phyloP scores from a whole-genome alignment of 176 grass and related monocot species.

The Aegilops tauschii region DNA sequence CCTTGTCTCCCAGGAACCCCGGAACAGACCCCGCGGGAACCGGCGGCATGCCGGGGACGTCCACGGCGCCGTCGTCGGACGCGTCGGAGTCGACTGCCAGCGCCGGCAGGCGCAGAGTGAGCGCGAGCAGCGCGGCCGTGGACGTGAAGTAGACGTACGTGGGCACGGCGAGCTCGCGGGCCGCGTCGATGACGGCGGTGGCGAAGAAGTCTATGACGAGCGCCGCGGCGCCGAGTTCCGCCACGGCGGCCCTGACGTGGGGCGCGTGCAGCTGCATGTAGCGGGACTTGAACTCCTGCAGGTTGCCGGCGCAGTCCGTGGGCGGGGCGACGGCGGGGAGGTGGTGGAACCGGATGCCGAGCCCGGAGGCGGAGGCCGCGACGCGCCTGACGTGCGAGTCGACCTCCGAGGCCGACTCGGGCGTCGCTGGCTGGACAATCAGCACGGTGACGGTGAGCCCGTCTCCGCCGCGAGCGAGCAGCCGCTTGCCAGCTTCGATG shows the following conservation, averaged over 20 bases:
- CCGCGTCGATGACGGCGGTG: constrained; percentile 45
- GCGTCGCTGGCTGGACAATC: constrained; percentile 33
- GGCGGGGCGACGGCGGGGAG: constrained; percentile 44
- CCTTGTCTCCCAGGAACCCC: constrained; percentile 4
- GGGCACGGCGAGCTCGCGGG: constrained; percentile 33
- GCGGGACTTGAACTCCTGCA: constrained; percentile 57
- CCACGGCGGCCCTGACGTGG: constrained; percentile 31
- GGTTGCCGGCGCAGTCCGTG: constrained; percentile 1
- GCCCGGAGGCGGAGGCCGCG: neutral
- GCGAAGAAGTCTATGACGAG: constrained; percentile 65
- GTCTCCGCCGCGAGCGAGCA: constrained; percentile 6
- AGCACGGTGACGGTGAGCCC: constrained; percentile 36
- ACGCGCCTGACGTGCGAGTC: constrained; percentile 37
- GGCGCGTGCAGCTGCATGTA: constrained; percentile 45
- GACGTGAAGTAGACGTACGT: constrained; percentile 64
- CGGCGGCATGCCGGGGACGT: constrained; percentile 46
- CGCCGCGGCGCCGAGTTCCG: constrained; percentile 22
- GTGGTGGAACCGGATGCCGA: constrained; percentile 35
- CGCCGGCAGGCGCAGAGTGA: constrained; percentile 39
- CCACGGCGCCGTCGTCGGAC: constrained; percentile 14
- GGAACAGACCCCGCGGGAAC: constrained; percentile 34
- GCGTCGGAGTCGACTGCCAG: constrained; percentile 37
- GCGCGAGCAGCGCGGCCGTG: constrained; percentile 31
- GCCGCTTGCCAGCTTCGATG: constrained; percentile 37
- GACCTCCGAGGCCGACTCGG: constrained; percentile 34